Evolutionary conservation across 176 grass and related monocot species (phyloP).

Genomic region (Phyllostachys edulis): DNA sequence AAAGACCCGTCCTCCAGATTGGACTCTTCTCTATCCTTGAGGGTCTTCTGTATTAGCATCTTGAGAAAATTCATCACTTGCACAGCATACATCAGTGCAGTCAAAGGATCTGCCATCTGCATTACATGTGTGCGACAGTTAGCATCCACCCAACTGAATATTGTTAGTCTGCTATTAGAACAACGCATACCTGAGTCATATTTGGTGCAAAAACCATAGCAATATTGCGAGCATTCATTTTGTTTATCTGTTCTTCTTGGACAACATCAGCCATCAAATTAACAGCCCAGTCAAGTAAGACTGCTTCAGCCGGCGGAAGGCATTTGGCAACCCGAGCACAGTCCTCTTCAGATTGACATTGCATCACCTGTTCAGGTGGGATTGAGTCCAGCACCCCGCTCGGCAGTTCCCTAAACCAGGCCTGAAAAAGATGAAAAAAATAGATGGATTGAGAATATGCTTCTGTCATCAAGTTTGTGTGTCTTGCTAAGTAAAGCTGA

Average conservation of each 20-base stretch:
- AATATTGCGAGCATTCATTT: slow-evolving; percentile 84
- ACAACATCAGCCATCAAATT: slow-evolving; percentile 90
- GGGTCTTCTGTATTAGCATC: slow-evolving; percentile 70
- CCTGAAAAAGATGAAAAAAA: slow-evolving; percentile 43
- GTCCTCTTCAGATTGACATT: slow-evolving; percentile 78
- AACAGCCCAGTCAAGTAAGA: slow-evolving; percentile 77
- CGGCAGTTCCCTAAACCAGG: slow-evolving; percentile 86
- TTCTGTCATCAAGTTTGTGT: neutral
- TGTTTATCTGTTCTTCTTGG: slow-evolving; percentile 70
- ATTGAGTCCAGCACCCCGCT: slow-evolving; percentile 63
- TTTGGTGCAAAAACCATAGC: slow-evolving; percentile 86
- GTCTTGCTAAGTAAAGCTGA: neutral
- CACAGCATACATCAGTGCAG: slow-evolving; percentile 83
- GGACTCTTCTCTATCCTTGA: slow-evolving; percentile 69
- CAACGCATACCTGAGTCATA: slow-evolving; percentile 74
- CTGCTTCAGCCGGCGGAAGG: slow-evolving; percentile 58
- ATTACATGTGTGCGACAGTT: slow-evolving; percentile 14
- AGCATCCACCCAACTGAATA: neutral
- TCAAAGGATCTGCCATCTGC: slow-evolving; percentile 89
- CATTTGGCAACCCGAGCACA: slow-evolving; percentile 46
- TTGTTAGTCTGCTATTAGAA: neutral
- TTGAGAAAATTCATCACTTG: slow-evolving; percentile 97
- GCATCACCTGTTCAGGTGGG: slow-evolving; percentile 74
- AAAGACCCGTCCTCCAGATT: slow-evolving; percentile 40
- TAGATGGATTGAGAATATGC: neutral